Base-by-base conservation (phyloP, 106 monocot genomes). In the Cymbidium sinense region DNA sequence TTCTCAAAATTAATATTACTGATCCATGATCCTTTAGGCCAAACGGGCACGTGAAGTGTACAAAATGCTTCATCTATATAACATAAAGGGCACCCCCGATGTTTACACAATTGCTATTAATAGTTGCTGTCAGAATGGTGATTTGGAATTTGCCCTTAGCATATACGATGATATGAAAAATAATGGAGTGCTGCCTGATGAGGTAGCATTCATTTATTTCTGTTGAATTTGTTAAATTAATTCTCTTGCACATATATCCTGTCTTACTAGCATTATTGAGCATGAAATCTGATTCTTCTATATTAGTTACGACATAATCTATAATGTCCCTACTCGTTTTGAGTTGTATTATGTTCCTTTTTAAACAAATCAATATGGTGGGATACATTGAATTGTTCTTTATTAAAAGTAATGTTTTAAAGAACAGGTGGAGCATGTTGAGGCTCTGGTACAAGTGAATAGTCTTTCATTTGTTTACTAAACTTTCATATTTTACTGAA, bases 71-170 rank as follows among this genome's bases (percentile, higher is more conserved):
- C 76, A 90, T 73, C 62, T 75, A 19, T 90, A 89, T 79, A 86
- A 91, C 29, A 96, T 96, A 88, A 89, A 78, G 54, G 96, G 96
- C 18, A 86, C 89, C 10, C 73, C 86, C 71, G 88, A 91, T 61
- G 96, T 96, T 52, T 94, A 96, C 65, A 96, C 96, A 52, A 96
- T 96, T 82, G 96, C 93, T 77, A 87, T 93, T 37, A 85, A 80
- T 79, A 91, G 89, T 75, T 94, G 96, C 83, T 91, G 93, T 83
- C 75, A 85, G 81, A 91, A 82, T 61, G 89, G 91, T 82, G 91
- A 96, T 85, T 86, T 96, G 81, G 84, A 91, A 18, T 96, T 91
- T 76, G 96, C 93, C 25, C 88, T 96, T 72, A 79, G 64, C 69
- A 87, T 96, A 37, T 96, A 94, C 55, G 83, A 89, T 77, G 93